phyloP scores from a whole-genome alignment of 257 asterid genomes.

The Lycium ferocissimum region DNA sequence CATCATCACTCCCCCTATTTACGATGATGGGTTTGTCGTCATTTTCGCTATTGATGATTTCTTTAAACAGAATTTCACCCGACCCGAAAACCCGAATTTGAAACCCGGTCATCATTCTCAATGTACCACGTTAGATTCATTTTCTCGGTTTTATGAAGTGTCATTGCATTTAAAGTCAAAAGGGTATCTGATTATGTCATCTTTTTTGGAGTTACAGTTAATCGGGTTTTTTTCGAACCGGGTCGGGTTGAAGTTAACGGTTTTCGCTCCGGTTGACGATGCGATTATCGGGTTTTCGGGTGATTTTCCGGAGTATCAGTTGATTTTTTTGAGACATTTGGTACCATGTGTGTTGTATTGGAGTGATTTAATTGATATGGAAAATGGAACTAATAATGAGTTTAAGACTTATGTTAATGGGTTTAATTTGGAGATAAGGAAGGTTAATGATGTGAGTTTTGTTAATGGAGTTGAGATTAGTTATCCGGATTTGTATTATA shows the following conservation, averaged over 20 bases:
- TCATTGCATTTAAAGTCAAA: too few species aligned
- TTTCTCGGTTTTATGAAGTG: too few species aligned
- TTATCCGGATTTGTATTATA: slow-evolving; percentile 66
- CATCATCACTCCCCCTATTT: too few species aligned
- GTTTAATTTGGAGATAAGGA: slow-evolving; percentile 49
- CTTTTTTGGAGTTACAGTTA: slow-evolving; percentile 79
- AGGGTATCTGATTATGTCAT: slow-evolving; percentile 47
- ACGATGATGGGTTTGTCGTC: too few species aligned
- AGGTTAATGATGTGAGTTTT: slow-evolving; percentile 46
- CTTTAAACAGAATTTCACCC: too few species aligned
- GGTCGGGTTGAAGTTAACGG: slow-evolving; percentile 49
- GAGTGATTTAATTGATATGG: slow-evolving; percentile 53
- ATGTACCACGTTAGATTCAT: too few species aligned
- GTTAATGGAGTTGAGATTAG: slow-evolving; percentile 69
- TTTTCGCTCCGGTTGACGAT: slow-evolving; percentile 73
- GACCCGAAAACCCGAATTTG: too few species aligned
- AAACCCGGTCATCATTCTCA: too few species aligned
- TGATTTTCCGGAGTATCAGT: slow-evolving; percentile 49
- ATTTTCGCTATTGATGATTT: too few species aligned
- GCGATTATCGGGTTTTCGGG: slow-evolving; percentile 55
- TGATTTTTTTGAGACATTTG: slow-evolving; percentile 71
- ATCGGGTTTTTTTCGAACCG: slow-evolving; percentile 48
- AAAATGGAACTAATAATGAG: slow-evolving; percentile 46
- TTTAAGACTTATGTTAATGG: slow-evolving; percentile 54
- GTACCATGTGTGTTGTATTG: slow-evolving; percentile 63